Base-by-base conservation (phyloP, 805 yeast genomes). In the Saturnispora zaruensis region DNA sequence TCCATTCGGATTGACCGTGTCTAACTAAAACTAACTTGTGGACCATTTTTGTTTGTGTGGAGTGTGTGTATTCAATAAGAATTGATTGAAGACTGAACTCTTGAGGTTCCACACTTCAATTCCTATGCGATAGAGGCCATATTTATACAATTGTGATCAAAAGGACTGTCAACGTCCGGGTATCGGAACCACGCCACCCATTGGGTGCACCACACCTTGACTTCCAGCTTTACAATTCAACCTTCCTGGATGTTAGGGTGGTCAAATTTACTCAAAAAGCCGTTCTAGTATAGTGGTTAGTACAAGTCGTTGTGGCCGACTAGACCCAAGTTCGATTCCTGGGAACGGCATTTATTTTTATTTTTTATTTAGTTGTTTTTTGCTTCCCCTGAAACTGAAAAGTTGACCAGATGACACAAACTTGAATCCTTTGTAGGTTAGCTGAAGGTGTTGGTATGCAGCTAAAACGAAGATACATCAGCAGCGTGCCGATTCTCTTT, bases 1-100 rank as follows among this genome's bases (percentile, higher is more conserved):
- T 90, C 98, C 98, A 90, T 72, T 87, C 97, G 75, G 96, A 87
- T 79, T 91, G 96, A 65, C 98, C 98, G 90, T 90, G 98, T 79
- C 98, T 90, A 61, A 91, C 89, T 68, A 90, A 78, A 68, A 90
- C 82, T 72, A 90, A 78, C 73, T 86, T 88, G 53, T 59, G 66
- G 52, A 66, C 66, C 66, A 59, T 62, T 54, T 50, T 59, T 43
- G 43, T 20, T 28, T 11, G 18, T 36, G 43, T 36, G 18, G 18
- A 30, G 43, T 36, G 18, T 32, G 24, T 26, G 25, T 25, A 38
- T 26, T 23, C 20, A 33, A 8, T 18, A 23, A 21, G 37, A 24
- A 21, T 41, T 20, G 21, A 45, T 18, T 23, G 34, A 28, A 14
- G 28, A 28, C n/a, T n/a, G n/a, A n/a, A n/a, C n/a, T n/a, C n/a